A percentile compares a stretch with the other conserved stretches of the same genome.
Conservation (phyloP, 1,139 yeast species). For the Trichomonascaceae sp. region DNA sequence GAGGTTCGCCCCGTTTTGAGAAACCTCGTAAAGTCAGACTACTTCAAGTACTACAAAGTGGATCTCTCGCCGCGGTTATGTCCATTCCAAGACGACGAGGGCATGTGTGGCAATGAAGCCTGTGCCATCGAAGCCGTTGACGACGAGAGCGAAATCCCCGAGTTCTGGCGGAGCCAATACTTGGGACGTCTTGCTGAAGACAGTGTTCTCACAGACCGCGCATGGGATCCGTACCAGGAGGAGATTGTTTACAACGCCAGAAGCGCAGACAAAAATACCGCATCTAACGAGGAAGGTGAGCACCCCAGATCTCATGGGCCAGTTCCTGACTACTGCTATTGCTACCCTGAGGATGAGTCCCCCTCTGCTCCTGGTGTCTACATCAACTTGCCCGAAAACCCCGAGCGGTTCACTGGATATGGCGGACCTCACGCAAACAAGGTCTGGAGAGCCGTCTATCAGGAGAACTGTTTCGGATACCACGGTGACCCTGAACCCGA, state of each 20-base stretch:
- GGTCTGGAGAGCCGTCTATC: constrained; percentile 88
- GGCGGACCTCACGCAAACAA: constrained; percentile 85
- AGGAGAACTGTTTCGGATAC: constrained; percentile 72
- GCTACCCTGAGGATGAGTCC: constrained; percentile 46
- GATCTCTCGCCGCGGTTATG: constrained; percentile 71
- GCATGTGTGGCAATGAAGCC: constrained; percentile 80
- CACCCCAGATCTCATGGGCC: no score
- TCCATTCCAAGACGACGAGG: constrained; percentile 75
- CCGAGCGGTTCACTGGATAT: constrained; percentile 94
- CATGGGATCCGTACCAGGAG: constrained; percentile 14
- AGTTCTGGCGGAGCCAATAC: constrained; percentile 58
- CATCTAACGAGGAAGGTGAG: background rate
- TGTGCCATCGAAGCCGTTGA: constrained; percentile 80
- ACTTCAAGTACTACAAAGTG: constrained; percentile 73
- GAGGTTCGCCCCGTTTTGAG: constrained; percentile 41
- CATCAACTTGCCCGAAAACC: constrained; percentile 77
- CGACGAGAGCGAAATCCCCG: constrained; percentile 46
- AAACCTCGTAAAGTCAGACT: constrained; percentile 34
- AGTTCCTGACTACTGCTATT: constrained; percentile 32
- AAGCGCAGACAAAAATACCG: background rate
- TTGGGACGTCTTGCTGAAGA: constrained; percentile 48
- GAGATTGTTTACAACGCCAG: constrained; percentile 1
- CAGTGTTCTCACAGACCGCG: constrained; percentile 25
- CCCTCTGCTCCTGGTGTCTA: constrained; percentile 44
- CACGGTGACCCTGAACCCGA: constrained; percentile 28